A percentile compares a stretch with the other conserved stretches of the same genome.
These are phyloP conservation scores for Metschnikowia borealis DNA, from an alignment of 805 yeast species.

Conservation along the genomic window DNA sequence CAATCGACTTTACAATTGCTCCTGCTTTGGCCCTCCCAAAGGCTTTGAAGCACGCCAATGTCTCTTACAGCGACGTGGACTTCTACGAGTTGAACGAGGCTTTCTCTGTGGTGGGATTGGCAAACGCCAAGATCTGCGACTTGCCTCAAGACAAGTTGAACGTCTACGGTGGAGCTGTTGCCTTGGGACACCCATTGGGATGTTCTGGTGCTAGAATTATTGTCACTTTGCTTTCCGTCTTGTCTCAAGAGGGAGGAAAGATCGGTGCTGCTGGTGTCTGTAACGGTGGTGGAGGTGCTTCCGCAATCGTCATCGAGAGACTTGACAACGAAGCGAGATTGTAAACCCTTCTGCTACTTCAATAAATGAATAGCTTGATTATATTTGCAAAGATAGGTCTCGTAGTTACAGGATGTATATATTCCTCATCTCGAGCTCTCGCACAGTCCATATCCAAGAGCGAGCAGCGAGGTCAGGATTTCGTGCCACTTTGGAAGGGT, in stretches of 20 bases:
- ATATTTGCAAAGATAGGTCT: background rate
- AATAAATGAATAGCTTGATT: background rate
- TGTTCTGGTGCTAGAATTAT: conserved; percentile 94
- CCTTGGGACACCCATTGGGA: conserved; percentile 92
- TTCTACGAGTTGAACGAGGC: conserved; percentile 97
- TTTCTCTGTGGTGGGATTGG: conserved; percentile 92
- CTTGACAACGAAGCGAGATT: conserved; percentile 38
- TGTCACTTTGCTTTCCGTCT: conserved; percentile 77
- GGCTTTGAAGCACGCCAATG: conserved; percentile 83
- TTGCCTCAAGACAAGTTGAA: conserved; percentile 68
- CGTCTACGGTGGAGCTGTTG: conserved; percentile 95
- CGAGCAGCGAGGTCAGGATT: conserved; percentile 57
- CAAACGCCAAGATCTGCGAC: conserved; percentile 69
- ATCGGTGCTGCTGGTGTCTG: conserved; percentile 94
- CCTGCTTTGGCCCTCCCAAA: conserved; percentile 95
- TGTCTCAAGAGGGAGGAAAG: conserved; percentile 74
- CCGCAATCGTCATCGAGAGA: conserved; percentile 83
- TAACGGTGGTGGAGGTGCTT: conserved; percentile 99
- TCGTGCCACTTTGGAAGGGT: conserved; percentile 56
- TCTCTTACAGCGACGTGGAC: conserved; percentile 66
- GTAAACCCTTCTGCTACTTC: conserved; percentile 15
- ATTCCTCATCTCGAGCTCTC: conserved; percentile 50
- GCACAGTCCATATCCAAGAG: conserved; percentile 78
- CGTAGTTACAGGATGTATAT: conserved; percentile 20
- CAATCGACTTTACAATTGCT: conserved; percentile 93